phyloP scores from a whole-genome alignment of 2,329 filamentous ascomycete genomes.

The Aspergillus proliferans region DNA sequence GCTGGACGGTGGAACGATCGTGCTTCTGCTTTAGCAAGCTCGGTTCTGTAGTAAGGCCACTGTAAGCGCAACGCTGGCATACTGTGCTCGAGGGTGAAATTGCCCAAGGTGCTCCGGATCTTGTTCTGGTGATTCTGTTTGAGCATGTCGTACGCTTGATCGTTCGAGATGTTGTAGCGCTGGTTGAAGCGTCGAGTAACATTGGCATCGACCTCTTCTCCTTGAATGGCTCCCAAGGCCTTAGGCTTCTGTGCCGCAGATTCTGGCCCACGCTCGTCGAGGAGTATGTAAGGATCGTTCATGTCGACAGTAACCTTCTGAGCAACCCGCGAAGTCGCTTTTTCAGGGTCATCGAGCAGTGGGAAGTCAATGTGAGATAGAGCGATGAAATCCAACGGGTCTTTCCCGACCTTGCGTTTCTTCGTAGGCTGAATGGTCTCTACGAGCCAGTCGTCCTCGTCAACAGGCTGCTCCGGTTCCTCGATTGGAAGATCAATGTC shows the following conservation, averaged over 20 bases:
- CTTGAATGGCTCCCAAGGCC: conserved; percentile 27
- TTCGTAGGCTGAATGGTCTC: conserved; percentile 52
- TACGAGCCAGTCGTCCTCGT: conserved; percentile 51
- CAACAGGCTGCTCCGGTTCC: conserved; percentile 40
- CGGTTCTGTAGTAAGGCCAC: conserved; percentile 93
- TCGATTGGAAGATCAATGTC: conserved; percentile 17
- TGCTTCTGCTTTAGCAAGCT: conserved; percentile 64
- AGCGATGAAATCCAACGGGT: conserved; percentile 41
- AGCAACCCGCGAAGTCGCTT: conserved; percentile 63
- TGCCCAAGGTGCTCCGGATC: conserved; percentile 84
- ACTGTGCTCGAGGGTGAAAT: conserved; percentile 89
- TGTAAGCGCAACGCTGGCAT: conserved; percentile 85
- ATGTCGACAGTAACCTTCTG: conserved; percentile 78
- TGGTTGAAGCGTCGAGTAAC: conserved; percentile 67
- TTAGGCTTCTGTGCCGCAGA: conserved; percentile 51
- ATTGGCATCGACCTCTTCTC: conserved; percentile 61
- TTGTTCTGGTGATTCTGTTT: conserved; percentile 98
- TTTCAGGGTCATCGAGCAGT: conserved; percentile 74
- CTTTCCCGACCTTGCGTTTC: conserved; percentile 55
- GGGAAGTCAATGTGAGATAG: conserved; percentile 59
- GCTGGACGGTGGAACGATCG: conserved; percentile 79
- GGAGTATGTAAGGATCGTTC: conserved; percentile 78
- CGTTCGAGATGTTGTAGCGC: conserved; percentile 93
- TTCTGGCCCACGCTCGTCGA: conserved; percentile 68
- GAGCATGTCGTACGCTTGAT: conserved; percentile 88